Percentiles rank a stretch among this genome's conserved stretches.
phyloP scores from a whole-genome alignment of 768 basidiomycete genomes.

The Mycena galopus region DNA sequence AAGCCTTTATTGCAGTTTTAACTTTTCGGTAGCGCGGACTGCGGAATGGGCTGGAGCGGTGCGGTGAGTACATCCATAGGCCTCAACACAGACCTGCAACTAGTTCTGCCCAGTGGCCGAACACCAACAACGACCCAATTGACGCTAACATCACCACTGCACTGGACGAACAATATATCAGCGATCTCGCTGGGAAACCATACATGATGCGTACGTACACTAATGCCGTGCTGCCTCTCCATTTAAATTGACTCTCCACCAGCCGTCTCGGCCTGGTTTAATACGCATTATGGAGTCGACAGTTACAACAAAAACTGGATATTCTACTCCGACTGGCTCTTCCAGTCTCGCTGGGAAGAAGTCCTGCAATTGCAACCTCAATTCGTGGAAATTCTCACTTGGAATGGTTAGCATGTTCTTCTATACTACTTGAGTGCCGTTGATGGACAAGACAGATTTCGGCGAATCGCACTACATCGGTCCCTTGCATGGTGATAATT shows the following conservation, averaged over 20 bases:
- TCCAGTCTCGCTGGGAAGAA: not conserved
- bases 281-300: not conserved
- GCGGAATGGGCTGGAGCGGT: constrained; percentile 4
- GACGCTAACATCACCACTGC: not conserved
- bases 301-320: not conserved
- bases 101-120: not conserved
- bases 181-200: not conserved
- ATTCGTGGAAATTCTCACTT: constrained; percentile 1
- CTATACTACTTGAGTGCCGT: no score
- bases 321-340: not conserved
- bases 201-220: not conserved
- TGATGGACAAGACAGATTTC: not conserved
- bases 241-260: not conserved
- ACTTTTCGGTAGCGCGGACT: not conserved
- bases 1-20: no score
- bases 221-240: no score
- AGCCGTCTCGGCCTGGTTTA: not conserved
- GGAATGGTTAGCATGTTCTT: not conserved
- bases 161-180: not conserved
- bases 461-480: constrained; percentile 7
- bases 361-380: not conserved
- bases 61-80: not conserved
- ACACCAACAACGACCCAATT: not conserved
- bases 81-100: not conserved
- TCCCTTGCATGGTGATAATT: constrained; percentile 1